phyloP scores from a whole-genome alignment of 306 rosid genomes.

The Carpinus viminea region DNA sequence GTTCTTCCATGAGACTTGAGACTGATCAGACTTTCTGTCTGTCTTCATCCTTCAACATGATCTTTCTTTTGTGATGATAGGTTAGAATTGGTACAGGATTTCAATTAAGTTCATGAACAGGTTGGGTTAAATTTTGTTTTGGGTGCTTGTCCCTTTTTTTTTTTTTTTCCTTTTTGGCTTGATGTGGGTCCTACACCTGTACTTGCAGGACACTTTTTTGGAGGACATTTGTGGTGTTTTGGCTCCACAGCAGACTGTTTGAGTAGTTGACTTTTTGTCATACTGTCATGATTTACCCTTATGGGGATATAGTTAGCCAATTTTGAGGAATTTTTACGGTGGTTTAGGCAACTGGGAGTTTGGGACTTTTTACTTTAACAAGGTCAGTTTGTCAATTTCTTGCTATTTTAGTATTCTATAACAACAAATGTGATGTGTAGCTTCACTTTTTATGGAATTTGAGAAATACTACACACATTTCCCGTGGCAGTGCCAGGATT shows the following conservation, averaged over 20 bases:
- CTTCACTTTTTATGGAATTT: too few relatives aligned
- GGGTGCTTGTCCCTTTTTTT: background rate
- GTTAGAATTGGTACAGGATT: background rate
- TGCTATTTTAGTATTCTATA: background rate
- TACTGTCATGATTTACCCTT: background rate
- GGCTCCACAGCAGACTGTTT: background rate
- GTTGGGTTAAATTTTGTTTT: background rate
- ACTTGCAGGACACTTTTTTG: background rate
- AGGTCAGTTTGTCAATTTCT: background rate
- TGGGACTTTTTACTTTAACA: background rate
- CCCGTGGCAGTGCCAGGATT: too few relatives aligned
- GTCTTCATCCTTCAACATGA: background rate
- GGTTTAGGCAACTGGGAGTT: background rate
- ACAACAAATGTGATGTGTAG: too few relatives aligned
- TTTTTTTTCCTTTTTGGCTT: too few relatives aligned
- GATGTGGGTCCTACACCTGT: background rate
- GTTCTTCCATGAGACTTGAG: background rate
- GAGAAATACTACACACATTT: too few relatives aligned
- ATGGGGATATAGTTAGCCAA: background rate
- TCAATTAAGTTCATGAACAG: background rate
- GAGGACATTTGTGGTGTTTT: background rate
- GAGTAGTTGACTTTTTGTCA: background rate
- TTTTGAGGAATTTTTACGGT: background rate
- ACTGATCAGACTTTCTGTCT: background rate
- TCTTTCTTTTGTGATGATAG: background rate